Conservation (phyloP, 495 filamentous ascomycete genomes). For the Hyphodiscus hymeniophilus region DNA sequence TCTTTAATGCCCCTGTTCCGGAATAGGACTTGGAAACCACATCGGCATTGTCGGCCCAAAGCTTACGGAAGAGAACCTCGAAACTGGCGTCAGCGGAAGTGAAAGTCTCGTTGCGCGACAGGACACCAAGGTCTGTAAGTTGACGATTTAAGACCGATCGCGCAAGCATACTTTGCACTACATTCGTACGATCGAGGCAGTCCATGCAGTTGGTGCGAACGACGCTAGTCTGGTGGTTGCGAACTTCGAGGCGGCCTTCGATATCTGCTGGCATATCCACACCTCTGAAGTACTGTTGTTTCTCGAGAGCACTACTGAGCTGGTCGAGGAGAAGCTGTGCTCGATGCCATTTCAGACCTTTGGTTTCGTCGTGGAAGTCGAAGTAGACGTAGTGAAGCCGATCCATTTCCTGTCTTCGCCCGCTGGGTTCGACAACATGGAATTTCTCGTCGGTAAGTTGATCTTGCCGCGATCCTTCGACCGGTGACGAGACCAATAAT, state of each 20-base stretch:
- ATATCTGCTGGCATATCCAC: conserved; percentile 69
- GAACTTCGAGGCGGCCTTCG: conserved; percentile 64
- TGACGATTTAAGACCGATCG: conserved; percentile 81
- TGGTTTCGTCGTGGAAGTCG: conserved; percentile 96
- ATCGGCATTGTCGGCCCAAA: conserved; percentile 98
- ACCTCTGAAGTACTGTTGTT: conserved; percentile 88
- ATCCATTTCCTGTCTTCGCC: conserved; percentile 58
- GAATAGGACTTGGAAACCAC: conserved; percentile 87
- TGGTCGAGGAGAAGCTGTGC: conserved; percentile 79
- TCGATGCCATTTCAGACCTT: conserved; percentile 86
- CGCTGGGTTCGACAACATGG: conserved; percentile 58
- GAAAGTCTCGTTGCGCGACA: conserved; percentile 59
- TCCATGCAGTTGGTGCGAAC: conserved; percentile 99
- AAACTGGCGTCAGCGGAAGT: conserved; percentile 63
- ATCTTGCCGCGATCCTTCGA: conserved; percentile 49
- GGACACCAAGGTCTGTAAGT: conserved; percentile 70
- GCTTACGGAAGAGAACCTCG: conserved; percentile 82
- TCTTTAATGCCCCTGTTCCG: conserved; percentile 92
- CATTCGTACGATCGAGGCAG: conserved; percentile 95
- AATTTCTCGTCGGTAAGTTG: conserved; percentile 64
- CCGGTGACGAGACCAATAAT: conserved; percentile 56
- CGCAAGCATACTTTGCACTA: conserved; percentile 92
- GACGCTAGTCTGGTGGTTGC: conserved; percentile 72
- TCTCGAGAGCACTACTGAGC: conserved; percentile 58
- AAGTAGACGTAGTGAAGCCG: conserved; percentile 93